Evolutionary conservation across 2,329 filamentous ascomycete genomes (phyloP).

Genomic region (Claviceps sp.): DNA sequence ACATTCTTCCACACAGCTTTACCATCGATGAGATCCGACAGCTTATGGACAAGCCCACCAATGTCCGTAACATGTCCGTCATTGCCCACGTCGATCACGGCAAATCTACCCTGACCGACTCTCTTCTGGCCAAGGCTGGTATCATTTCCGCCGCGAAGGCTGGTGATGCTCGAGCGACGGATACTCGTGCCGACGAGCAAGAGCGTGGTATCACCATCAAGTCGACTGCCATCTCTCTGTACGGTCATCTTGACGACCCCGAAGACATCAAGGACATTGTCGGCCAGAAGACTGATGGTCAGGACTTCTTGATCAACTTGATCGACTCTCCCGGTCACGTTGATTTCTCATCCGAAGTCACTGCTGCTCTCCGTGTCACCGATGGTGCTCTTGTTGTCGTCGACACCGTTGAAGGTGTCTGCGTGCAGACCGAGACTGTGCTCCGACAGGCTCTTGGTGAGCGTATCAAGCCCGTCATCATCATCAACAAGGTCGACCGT

Average conservation of each 20-base stretch:
- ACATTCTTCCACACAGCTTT: slow-evolving; percentile 52
- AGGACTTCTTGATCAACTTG: slow-evolving; percentile 99
- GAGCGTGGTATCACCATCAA: slow-evolving; percentile 99
- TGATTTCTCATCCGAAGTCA: slow-evolving; percentile 99
- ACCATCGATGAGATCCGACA: slow-evolving; percentile 85
- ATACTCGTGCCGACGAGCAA: slow-evolving; percentile 95
- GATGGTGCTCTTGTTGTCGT: slow-evolving; percentile 99
- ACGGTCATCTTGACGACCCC: slow-evolving; percentile 63
- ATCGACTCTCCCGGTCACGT: slow-evolving; percentile 99
- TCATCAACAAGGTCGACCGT: slow-evolving; percentile 99
- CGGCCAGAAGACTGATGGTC: slow-evolving; percentile 74
- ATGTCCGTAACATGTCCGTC: slow-evolving; percentile 94
- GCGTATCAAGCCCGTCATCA: slow-evolving; percentile 98
- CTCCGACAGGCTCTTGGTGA: slow-evolving; percentile 97
- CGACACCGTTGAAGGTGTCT: slow-evolving; percentile 99
- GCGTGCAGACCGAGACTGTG: slow-evolving; percentile 99
- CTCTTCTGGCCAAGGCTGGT: slow-evolving; percentile 96
- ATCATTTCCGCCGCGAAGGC: slow-evolving; percentile 98
- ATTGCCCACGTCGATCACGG: slow-evolving; percentile 99
- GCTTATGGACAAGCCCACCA: slow-evolving; percentile 67
- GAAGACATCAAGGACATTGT: slow-evolving; percentile 94
- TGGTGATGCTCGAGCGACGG: slow-evolving; percentile 88
- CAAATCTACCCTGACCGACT: slow-evolving; percentile 99
- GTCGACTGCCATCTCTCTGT: slow-evolving; percentile 98
- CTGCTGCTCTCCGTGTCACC: slow-evolving; percentile 97